Evolutionary conservation across 1,139 yeast genomes (phyloP).

Genomic region (Yamadazyma taylorii): DNA sequence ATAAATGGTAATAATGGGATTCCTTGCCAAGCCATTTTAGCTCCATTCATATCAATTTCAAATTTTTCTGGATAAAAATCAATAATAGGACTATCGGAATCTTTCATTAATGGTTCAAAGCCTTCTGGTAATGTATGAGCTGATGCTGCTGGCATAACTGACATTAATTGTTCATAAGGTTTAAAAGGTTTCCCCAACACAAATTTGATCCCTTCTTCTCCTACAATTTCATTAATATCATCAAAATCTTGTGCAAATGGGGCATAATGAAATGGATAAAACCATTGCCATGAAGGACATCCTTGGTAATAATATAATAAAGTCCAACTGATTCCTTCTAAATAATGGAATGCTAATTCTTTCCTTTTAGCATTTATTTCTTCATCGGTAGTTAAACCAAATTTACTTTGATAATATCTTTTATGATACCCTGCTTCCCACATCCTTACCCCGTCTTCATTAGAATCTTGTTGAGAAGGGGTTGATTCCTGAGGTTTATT

Average conservation of each 20-base stretch:
- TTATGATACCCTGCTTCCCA: constrained; percentile 88
- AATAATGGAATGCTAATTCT: constrained; percentile 68
- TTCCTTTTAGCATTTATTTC: constrained; percentile 58
- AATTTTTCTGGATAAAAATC: constrained; percentile 92
- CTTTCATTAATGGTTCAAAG: constrained; percentile 81
- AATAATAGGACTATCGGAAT: constrained; percentile 76
- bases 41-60: constrained; percentile 92
- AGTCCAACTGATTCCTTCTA: constrained; percentile 97
- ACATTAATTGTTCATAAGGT: constrained; percentile 96
- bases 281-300: constrained; percentile 99
- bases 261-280: constrained; percentile 94
- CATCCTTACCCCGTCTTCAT: constrained; percentile 62
- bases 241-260: constrained; percentile 92
- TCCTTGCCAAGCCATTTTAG: constrained; percentile 94
- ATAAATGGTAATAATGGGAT: constrained; percentile 88
- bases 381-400: constrained; percentile 54
- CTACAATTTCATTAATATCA: constrained; percentile 45
- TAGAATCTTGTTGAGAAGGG: constrained; percentile 11
- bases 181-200: constrained; percentile 76
- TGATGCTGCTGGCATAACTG: constrained; percentile 95
- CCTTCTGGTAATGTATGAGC: constrained; percentile 87
- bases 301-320: constrained; percentile 92
- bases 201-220: constrained; percentile 61
- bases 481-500: constrained; percentile 15
- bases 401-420: constrained; percentile 79